Conservation (phyloP, 257 asterid species). For the Salvia rosmarinus region DNA sequence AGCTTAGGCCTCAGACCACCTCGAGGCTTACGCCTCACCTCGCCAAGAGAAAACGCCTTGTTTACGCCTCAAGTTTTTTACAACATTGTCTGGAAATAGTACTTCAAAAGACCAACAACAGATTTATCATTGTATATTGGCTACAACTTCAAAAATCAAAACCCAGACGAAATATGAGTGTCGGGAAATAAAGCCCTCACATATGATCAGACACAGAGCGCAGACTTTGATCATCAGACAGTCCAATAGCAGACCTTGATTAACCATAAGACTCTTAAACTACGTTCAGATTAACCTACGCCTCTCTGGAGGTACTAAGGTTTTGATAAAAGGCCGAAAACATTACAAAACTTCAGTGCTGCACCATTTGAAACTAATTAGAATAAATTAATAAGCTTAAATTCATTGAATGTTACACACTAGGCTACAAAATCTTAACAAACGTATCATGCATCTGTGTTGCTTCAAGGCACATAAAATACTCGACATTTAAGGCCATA, state of each 20-base stretch:
- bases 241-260: neutral
- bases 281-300: neutral
- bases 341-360: neutral
- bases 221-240: neutral
- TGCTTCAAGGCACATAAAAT: slow-evolving; percentile 27
- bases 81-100: too few relatives aligned
- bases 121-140: too few relatives aligned
- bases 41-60: too few relatives aligned
- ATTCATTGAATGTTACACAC: neutral
- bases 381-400: slow-evolving; percentile 16
- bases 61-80: too few relatives aligned
- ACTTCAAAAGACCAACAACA: too few relatives aligned
- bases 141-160: too few relatives aligned
- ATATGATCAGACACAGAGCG: too few relatives aligned
- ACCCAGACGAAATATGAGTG: too few relatives aligned
- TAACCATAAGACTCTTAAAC: neutral
- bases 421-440: slow-evolving; percentile 10
- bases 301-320: neutral
- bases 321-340: neutral
- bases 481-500: neutral
- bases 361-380: neutral
- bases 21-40: too few relatives aligned
- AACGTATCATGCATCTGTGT: slow-evolving; percentile 16
- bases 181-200: too few relatives aligned
- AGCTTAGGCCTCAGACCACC: too few relatives aligned